phyloP scores from a whole-genome alignment of 441 rosid genomes.

The Populus hybrid region DNA sequence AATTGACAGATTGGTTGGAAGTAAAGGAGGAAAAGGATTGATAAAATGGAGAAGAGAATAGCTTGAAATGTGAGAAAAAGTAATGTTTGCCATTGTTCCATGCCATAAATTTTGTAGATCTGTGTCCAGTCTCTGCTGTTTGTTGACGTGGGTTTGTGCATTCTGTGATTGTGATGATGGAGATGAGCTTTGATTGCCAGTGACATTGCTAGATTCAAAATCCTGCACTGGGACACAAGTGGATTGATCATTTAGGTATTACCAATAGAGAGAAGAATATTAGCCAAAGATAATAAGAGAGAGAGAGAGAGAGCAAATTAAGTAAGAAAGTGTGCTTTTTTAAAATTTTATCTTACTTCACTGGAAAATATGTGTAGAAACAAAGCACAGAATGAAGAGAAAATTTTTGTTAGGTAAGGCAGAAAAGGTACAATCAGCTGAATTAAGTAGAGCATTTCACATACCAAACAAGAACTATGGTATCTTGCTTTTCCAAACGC shows the following conservation, averaged over 20 bases:
- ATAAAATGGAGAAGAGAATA: conserved; percentile 53
- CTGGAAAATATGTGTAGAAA: not conserved
- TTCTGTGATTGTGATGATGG: conserved; percentile 11
- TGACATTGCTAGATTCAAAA: conserved; percentile 19
- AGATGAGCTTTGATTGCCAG: conserved; percentile 17
- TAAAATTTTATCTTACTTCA: not conserved
- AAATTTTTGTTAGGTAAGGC: not conserved
- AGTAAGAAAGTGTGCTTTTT: not conserved
- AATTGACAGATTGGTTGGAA: conserved; percentile 51
- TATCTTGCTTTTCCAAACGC: not conserved
- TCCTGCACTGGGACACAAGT: not conserved
- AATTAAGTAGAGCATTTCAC: not conserved
- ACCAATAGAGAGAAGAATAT: not conserved
- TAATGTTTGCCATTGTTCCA: conserved; percentile 82
- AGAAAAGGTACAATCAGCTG: not conserved
- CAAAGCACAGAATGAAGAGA: not conserved
- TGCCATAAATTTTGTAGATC: conserved; percentile 86
- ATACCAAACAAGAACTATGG: not conserved
- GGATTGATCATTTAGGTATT: not conserved
- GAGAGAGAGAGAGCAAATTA: not conserved
- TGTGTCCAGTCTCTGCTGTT: conserved; percentile 64
- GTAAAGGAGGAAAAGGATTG: conserved; percentile 63
- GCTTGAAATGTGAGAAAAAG: conserved; percentile 70
- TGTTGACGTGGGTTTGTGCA: conserved; percentile 25
- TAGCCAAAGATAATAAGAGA: not conserved